Evolutionary conservation across 1,284 basidiomycete genomes (phyloP), one percentile per base, ranked within the genome.

Genomic region (Meripilus lineatus): DNA sequence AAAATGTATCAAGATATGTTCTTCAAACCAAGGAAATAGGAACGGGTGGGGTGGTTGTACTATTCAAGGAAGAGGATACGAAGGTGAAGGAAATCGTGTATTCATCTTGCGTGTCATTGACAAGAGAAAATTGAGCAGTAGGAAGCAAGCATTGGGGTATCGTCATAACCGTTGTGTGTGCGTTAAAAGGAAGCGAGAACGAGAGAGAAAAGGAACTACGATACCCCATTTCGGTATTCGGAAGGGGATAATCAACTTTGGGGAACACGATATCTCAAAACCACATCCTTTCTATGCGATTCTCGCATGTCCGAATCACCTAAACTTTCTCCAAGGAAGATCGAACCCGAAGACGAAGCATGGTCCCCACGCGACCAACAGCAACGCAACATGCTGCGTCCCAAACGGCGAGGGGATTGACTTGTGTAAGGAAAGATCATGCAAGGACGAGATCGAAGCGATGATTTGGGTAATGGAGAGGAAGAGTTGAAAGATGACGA

Each of bases 351-450:
- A 55, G 32, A 54, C 48, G n/a, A 63, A 30, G 21, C 46, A 41
- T 2, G 77, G 77, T 5, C 66, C 70, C 77, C 77, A 81, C 17
- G 68, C 74, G 20, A 67, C 66, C 25, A 79, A 55, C 15, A 79
- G 53, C 33, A 80, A 54, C 35, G 75, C 74, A 44, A 80, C 58
- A 55, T 80, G 74, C 46, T 79, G 77, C 30, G 76, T 74, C 15
- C 76, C 77, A 49, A 80, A 69, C 2, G 74, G 56, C 18, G 64
- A 52, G 3, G 71, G 72, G 25, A 50, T 50, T 3, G 50, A 49
- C 28, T 59, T 60, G 42, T 58, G 54, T 28, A 52, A 58, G 33
- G 63, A 62, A 35, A 72, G 60, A 54, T 79, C 77, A 38, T 75
- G 56, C 38, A 79, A 55, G 1, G 75, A 73, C 11, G 74, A 69